phyloP scores from a whole-genome alignment of 176 grass and related monocot genomes.

The Pontederia paniculata region DNA sequence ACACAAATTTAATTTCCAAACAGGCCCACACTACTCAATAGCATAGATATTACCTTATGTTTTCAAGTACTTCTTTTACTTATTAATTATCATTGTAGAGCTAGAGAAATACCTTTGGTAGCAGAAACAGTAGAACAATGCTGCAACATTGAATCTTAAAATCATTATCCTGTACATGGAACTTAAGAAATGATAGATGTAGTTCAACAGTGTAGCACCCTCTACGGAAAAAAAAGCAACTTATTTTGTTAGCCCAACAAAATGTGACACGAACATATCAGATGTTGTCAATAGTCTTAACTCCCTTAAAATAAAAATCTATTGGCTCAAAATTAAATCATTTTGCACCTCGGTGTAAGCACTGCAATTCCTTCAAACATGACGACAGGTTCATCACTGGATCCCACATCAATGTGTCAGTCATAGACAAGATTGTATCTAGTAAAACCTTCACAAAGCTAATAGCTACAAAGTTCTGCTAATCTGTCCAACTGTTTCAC shows the following conservation, averaged over 20 bases:
- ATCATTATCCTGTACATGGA: constrained; percentile 91
- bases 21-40: neutral
- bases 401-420: constrained; percentile 56
- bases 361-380: constrained; percentile 92
- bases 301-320: constrained; percentile 7
- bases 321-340: neutral
- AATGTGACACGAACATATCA: neutral
- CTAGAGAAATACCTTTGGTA: constrained; percentile 64
- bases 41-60: neutral
- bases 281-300: neutral
- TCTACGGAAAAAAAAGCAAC: constrained; percentile 29
- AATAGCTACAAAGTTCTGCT: neutral
- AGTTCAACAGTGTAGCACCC: constrained; percentile 86
- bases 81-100: neutral
- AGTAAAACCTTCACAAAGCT: constrained; percentile 55
- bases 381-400: constrained; percentile 64
- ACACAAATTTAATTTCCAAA: neutral
- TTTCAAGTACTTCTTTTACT: neutral
- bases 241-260: neutral
- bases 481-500: neutral
- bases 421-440: constrained; percentile 35
- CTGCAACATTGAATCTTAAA: constrained; percentile 97
- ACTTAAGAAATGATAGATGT: constrained; percentile 63
- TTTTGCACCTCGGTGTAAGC: constrained; percentile 73
- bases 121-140: constrained; percentile 76